These are phyloP conservation scores for Debaryomyces udenii DNA, from an alignment of 1,139 yeast genomes.

Conservation along the genomic window DNA sequence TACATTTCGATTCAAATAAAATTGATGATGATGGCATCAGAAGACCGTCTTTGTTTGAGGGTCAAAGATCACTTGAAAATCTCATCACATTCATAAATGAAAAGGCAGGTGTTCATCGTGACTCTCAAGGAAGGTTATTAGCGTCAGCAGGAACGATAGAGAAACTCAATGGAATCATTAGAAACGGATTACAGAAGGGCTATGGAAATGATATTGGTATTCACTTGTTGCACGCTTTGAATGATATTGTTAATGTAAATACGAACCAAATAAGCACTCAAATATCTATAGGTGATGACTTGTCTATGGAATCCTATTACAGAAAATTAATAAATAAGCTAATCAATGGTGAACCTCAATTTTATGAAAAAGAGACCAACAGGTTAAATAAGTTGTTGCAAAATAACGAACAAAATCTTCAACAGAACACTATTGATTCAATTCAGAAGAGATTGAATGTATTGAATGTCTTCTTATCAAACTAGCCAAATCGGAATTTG, in stretches of 20 bases:
- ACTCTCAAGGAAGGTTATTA: constrained; percentile 50
- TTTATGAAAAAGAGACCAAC: constrained; percentile 51
- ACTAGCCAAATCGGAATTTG: too few relatives aligned
- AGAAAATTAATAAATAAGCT: constrained; percentile 53
- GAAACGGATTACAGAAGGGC: constrained; percentile 6
- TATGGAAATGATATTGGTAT: constrained; percentile 15
- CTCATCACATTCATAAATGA: constrained; percentile 56
- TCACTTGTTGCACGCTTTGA: constrained; percentile 18
- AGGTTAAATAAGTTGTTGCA: constrained; percentile 53
- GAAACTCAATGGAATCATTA: constrained; percentile 41
- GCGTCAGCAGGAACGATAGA: constrained; percentile 58
- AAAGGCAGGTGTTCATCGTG: constrained; percentile 55
- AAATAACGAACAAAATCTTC: constrained; percentile 37
- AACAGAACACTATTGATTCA: constrained; percentile 42
- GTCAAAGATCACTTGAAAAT: constrained; percentile 43
- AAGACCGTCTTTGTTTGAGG: constrained; percentile 42
- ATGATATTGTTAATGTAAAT: constrained; percentile 9
- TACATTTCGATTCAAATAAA: constrained; percentile 43
- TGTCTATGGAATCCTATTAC: constrained; percentile 42
- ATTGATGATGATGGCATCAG: constrained; percentile 39
- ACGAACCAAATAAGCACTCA: too few relatives aligned
- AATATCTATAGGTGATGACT: too few relatives aligned
- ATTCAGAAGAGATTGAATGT: constrained; percentile 53
- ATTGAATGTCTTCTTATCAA: constrained; percentile 26
- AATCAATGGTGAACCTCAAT: constrained; percentile 48